phyloP scores from a whole-genome alignment of 805 yeast species.

The Lachancea fermentati region DNA sequence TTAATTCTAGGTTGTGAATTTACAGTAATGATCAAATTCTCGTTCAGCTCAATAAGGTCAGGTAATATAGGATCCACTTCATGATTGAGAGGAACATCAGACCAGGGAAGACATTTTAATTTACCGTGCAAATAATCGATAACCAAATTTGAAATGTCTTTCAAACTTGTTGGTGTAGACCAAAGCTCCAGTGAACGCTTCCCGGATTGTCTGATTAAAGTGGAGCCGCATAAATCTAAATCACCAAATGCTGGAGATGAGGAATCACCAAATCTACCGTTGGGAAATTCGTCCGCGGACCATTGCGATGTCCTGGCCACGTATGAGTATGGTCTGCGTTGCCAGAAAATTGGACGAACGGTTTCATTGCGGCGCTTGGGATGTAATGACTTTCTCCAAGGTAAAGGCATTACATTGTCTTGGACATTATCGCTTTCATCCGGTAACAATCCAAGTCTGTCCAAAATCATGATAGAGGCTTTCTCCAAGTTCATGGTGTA shows the following conservation, averaged over 20 bases:
- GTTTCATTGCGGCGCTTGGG: slow-evolving; percentile 74
- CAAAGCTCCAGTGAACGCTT: slow-evolving; percentile 77
- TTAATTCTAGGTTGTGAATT: slow-evolving; percentile 94
- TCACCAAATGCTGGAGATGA: slow-evolving; percentile 96
- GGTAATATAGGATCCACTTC: slow-evolving; percentile 63
- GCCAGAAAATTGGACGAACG: slow-evolving; percentile 95
- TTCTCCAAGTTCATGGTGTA: slow-evolving; percentile 97
- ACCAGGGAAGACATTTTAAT: slow-evolving; percentile 82
- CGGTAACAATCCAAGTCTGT: slow-evolving; percentile 54
- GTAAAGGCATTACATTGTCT: slow-evolving; percentile 37
- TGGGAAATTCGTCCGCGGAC: slow-evolving; percentile 87
- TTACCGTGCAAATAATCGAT: slow-evolving; percentile 66
- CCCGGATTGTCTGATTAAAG: slow-evolving; percentile 75
- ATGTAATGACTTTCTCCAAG: slow-evolving; percentile 90
- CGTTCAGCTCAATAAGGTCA: slow-evolving; percentile 58
- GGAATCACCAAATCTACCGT: slow-evolving; percentile 98
- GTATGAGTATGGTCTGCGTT: slow-evolving; percentile 85
- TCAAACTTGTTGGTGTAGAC: slow-evolving; percentile 67
- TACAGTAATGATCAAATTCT: slow-evolving; percentile 67
- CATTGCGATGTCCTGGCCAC: slow-evolving; percentile 85
- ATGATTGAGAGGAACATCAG: slow-evolving; percentile 78
- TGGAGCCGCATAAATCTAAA: slow-evolving; percentile 73
- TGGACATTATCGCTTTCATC: slow-evolving; percentile 34
- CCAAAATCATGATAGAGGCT: slow-evolving; percentile 82
- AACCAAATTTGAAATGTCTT: slow-evolving; percentile 60